These are phyloP conservation scores for Boletus sp. DNA, from an alignment of 768 basidiomycete species.

Conservation along the genomic window DNA sequence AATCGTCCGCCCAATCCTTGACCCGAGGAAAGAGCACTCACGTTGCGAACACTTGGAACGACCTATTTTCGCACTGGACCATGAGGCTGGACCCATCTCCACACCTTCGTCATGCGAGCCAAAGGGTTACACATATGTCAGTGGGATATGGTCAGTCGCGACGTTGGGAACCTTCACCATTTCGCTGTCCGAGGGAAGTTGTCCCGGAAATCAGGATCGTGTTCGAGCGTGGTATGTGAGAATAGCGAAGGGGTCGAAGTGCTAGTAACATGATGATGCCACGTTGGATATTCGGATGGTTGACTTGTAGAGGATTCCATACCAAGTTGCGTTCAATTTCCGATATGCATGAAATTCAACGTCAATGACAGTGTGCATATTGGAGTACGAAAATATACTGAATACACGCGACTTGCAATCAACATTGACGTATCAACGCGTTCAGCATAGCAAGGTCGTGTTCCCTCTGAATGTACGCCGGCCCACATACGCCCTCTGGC, in stretches of 20 bases:
- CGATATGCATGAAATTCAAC: no score
- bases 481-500: background rate
- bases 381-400: no score
- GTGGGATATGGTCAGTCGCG: background rate
- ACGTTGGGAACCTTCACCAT: slow-evolving; percentile 41
- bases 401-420: no score
- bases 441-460: slow-evolving; percentile 19
- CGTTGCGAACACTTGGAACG: slow-evolving; percentile 54
- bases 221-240: slow-evolving; percentile 9
- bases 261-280: no score
- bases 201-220: slow-evolving; percentile 24
- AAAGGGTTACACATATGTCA: background rate
- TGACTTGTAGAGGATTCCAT: background rate
- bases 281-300: background rate
- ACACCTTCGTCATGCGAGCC: slow-evolving; percentile 46
- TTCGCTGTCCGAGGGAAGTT: slow-evolving; percentile 56
- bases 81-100: slow-evolving; percentile 70
- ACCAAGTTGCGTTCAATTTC: no score
- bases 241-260: background rate
- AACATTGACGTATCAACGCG: background rate
- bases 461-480: background rate
- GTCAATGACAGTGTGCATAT: no score
- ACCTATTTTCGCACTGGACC: slow-evolving; percentile 67
- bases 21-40: slow-evolving; percentile 19
- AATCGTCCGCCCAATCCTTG: background rate